phyloP scores from a whole-genome alignment of 306 rosid species.

The Geum urbanum region DNA sequence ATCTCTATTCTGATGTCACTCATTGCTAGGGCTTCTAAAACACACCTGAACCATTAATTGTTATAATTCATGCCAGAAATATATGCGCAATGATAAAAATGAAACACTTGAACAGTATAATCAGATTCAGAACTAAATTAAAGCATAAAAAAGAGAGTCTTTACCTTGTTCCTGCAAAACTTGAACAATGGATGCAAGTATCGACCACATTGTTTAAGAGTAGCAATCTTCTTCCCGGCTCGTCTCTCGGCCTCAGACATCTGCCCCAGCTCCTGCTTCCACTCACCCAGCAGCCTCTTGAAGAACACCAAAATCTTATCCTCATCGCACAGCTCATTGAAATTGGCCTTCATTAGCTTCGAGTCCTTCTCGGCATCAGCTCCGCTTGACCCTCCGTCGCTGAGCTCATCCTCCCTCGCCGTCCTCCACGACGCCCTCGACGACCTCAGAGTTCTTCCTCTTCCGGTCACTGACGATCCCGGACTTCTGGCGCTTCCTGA shows the following conservation, averaged over 20 bases:
- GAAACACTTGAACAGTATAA: not conserved
- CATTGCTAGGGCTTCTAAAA: not conserved
- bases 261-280: constrained; percentile 90
- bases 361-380: constrained; percentile 57
- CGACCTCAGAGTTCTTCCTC: constrained; percentile 59
- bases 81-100: not conserved
- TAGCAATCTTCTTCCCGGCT: constrained; percentile 93
- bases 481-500: constrained; percentile 89
- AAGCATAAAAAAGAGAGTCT: not conserved
- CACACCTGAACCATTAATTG: not conserved
- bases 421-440: constrained; percentile 65
- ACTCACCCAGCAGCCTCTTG: constrained; percentile 84
- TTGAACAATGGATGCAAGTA: constrained; percentile 87
- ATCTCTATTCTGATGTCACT: not conserved
- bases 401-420: constrained; percentile 81
- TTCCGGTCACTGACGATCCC: constrained; percentile 89
- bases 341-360: constrained; percentile 83
- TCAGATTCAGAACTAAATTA: not conserved
- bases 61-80: not conserved
- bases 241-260: constrained; percentile 73
- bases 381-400: constrained; percentile 68
- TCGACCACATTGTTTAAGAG: constrained; percentile 94
- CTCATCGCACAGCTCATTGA: constrained; percentile 78
- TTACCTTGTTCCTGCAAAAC: constrained; percentile 97
- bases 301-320: constrained; percentile 90